These are phyloP conservation scores for Aureobasidium melanogenum DNA, from an alignment of 2,329 filamentous ascomycete genomes.

Conservation along the genomic window DNA sequence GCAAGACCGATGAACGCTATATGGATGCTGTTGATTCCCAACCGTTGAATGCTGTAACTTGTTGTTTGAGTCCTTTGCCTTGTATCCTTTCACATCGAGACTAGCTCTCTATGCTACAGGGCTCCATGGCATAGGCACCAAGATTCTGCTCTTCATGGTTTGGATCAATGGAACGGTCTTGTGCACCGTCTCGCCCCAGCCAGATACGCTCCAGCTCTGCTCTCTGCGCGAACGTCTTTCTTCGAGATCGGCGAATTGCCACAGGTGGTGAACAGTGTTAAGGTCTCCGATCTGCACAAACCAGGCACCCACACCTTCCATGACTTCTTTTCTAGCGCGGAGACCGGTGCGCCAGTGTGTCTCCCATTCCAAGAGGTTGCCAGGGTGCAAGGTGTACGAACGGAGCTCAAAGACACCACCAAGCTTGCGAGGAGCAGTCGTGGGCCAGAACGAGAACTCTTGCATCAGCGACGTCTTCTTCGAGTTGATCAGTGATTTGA, in stretches of 20 bases:
- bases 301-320: slow-evolving; percentile 92
- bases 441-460: slow-evolving; percentile 99
- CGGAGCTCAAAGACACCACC: slow-evolving; percentile 93
- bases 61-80: background rate
- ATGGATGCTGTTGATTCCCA: background rate
- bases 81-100: background rate
- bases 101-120: slow-evolving; percentile 37
- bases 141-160: slow-evolving; percentile 86
- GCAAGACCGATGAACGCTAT: slow-evolving; percentile 2
- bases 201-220: slow-evolving; percentile 89
- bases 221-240: slow-evolving; percentile 84
- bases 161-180: slow-evolving; percentile 97
- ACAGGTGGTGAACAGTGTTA: slow-evolving; percentile 95
- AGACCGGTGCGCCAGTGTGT: slow-evolving; percentile 93
- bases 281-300: slow-evolving; percentile 97
- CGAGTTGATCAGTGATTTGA: slow-evolving; percentile 73
- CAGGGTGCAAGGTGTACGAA: slow-evolving; percentile 91
- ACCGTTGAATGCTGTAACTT: background rate
- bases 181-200: slow-evolving; percentile 95
- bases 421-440: slow-evolving; percentile 76
- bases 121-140: slow-evolving; percentile 95
- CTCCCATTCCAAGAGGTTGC: slow-evolving; percentile 96
- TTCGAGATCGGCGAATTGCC: slow-evolving; percentile 96
- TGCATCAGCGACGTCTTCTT: slow-evolving; percentile 95
- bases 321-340: slow-evolving; percentile 84